Percentiles rank a stretch among this genome's conserved stretches.
These are phyloP conservation scores for Volvox africanus DNA, from an alignment of 139 green algal species.

Conservation along the genomic window DNA sequence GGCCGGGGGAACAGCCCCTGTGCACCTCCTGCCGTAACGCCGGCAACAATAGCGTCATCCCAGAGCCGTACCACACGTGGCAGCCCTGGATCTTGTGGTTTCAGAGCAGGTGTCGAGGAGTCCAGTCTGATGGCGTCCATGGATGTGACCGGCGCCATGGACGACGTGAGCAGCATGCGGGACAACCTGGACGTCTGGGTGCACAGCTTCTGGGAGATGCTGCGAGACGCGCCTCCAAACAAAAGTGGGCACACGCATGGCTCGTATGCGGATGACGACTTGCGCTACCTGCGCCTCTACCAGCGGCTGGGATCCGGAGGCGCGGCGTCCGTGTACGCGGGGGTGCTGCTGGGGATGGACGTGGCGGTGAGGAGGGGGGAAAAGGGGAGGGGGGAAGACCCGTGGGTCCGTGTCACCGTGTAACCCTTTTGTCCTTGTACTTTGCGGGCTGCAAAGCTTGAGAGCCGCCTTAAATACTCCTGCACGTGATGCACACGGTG, in stretches of 20 bases:
- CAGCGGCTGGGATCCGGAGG: slow-evolving; percentile 12
- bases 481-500: too few relatives aligned
- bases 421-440: too few relatives aligned
- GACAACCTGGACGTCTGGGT: slow-evolving; percentile 34
- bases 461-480: too few relatives aligned
- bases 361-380: background rate
- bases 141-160: background rate
- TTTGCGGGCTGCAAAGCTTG: too few relatives aligned
- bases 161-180: slow-evolving; percentile 17
- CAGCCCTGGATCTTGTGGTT: background rate
- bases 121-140: background rate
- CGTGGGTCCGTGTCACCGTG: background rate
- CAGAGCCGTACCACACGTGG: slow-evolving; percentile 6
- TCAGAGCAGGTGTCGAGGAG: background rate
- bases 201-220: slow-evolving; percentile 15
- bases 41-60: background rate
- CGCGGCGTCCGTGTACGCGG: slow-evolving; percentile 21
- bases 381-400: background rate
- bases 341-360: slow-evolving; percentile 25
- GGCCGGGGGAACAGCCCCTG: background rate
- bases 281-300: slow-evolving; percentile 33
- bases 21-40: background rate
- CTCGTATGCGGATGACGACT: slow-evolving; percentile 31
- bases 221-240: background rate
- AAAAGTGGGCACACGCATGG: background rate